Conservation (phyloP, 192 early-diverging fungal genomes). For the Mortierella claussenii region DNA sequence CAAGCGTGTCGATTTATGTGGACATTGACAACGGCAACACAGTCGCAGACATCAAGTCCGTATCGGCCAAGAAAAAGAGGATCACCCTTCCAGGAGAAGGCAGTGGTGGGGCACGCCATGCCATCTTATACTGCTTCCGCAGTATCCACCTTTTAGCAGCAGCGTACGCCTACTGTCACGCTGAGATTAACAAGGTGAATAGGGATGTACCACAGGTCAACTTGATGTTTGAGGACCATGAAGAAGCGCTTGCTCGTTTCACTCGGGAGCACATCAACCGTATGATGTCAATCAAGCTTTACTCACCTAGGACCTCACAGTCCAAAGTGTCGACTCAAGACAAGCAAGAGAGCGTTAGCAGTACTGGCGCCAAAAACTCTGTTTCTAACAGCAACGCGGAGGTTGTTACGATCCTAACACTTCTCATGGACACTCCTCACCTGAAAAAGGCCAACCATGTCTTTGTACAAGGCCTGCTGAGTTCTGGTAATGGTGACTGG, state of each 20-base stretch:
- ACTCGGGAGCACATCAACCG: constrained; percentile 33
- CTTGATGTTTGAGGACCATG: constrained; percentile 44
- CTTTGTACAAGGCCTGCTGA: constrained; percentile 39
- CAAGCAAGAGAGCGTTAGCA: neutral
- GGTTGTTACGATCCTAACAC: constrained; percentile 23
- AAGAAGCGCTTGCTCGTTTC: constrained; percentile 31
- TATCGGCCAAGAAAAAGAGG: constrained; percentile 14
- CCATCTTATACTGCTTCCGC: constrained; percentile 21
- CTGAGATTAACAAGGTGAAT: constrained; percentile 13
- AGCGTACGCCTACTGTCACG: constrained; percentile 17
- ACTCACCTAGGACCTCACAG: neutral
- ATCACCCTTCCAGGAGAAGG: constrained; percentile 21
- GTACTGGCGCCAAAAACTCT: neutral
- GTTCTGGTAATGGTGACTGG: constrained; percentile 23
- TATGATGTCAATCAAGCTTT: constrained; percentile 17
- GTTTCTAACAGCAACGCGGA: neutral
- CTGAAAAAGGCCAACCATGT: constrained; percentile 13
- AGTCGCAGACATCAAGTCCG: constrained; percentile 28
- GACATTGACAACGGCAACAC: constrained; percentile 17
- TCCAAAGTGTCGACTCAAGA: neutral
- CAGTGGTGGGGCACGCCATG: neutral
- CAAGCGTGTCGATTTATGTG: constrained; percentile 5
- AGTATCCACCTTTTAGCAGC: constrained; percentile 39
- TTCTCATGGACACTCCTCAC: constrained; percentile 17
- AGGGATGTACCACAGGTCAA: constrained; percentile 2